phyloP scores from a whole-genome alignment of 345 rosid genomes.

The Citrus glauca region DNA sequence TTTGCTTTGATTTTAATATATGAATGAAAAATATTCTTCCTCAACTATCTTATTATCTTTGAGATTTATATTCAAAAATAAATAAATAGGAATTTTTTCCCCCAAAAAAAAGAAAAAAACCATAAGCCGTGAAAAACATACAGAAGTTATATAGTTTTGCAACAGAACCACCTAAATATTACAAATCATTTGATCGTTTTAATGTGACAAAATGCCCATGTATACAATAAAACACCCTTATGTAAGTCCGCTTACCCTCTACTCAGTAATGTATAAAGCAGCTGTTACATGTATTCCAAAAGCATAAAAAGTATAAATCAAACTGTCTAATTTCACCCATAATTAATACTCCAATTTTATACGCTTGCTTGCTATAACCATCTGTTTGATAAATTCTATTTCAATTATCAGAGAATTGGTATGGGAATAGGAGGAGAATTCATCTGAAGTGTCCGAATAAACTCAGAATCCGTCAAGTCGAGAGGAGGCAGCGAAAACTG shows the following conservation, averaged over 20 bases:
- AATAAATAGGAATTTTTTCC: too few relatives aligned
- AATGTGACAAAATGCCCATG: not conserved
- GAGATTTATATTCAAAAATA: too few relatives aligned
- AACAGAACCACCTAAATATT: not conserved
- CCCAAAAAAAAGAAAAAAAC: too few relatives aligned
- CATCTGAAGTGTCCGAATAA: conserved; percentile 37
- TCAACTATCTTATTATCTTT: too few relatives aligned
- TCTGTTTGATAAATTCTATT: not conserved
- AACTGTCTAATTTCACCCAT: not conserved
- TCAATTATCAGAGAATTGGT: conserved; percentile 33
- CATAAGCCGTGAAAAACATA: too few relatives aligned
- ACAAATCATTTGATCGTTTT: not conserved
- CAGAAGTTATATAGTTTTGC: not conserved
- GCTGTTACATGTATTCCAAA: not conserved
- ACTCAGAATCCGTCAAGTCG: conserved; percentile 51
- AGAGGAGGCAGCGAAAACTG: conserved; percentile 79
- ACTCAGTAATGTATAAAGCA: not conserved
- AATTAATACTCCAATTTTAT: not conserved
- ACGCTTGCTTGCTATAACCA: not conserved
- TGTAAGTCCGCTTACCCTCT: not conserved
- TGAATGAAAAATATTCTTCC: too few relatives aligned
- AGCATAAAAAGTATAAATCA: not conserved
- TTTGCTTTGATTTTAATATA: too few relatives aligned
- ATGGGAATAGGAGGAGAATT: conserved; percentile 38
- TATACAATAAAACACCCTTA: not conserved